Evolutionary conservation across 257 asterid species (phyloP).

Genomic region (Schizonepeta tenuifolia): DNA sequence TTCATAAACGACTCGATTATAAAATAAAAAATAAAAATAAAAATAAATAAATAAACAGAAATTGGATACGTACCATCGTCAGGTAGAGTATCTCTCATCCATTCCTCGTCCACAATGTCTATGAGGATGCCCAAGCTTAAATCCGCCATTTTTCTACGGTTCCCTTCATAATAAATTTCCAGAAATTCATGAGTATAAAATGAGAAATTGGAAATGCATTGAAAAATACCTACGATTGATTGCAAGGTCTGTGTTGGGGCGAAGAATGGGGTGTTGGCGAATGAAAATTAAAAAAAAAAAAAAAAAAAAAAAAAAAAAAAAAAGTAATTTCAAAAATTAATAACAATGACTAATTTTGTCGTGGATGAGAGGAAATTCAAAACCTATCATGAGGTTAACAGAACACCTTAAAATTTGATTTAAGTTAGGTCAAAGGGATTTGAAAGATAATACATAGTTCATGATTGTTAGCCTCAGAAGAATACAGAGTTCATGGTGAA

Average conservation of each 20-base stretch:
- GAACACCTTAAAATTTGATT: neutral
- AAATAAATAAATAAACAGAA: neutral
- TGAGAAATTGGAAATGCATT: neutral
- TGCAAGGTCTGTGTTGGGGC: neutral
- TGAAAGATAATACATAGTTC: no score
- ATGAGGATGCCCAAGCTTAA: conserved; percentile 64
- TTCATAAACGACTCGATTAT: neutral
- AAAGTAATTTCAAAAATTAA: neutral
- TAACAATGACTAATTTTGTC: conserved; percentile 20
- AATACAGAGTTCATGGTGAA: no score
- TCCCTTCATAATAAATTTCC: conserved; percentile 19
- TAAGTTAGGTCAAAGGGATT: no score
- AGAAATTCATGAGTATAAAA: neutral
- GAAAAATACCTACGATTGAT: neutral
- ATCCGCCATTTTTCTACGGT: conserved; percentile 55
- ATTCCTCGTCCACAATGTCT: conserved; percentile 82
- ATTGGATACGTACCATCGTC: conserved; percentile 56
- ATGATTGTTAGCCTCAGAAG: no score
- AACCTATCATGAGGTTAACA: conserved; percentile 3
- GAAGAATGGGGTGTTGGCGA: neutral
- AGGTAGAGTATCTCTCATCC: conserved; percentile 86
- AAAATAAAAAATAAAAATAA: neutral
- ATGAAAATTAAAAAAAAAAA: no score
- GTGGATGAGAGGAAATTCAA: neutral
- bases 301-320: no score